A percentile compares a stretch with the other conserved stretches of the same genome.
These are phyloP conservation scores for Solanum hybrid DNA, from an alignment of 305 asterid species.

Conservation along the genomic window DNA sequence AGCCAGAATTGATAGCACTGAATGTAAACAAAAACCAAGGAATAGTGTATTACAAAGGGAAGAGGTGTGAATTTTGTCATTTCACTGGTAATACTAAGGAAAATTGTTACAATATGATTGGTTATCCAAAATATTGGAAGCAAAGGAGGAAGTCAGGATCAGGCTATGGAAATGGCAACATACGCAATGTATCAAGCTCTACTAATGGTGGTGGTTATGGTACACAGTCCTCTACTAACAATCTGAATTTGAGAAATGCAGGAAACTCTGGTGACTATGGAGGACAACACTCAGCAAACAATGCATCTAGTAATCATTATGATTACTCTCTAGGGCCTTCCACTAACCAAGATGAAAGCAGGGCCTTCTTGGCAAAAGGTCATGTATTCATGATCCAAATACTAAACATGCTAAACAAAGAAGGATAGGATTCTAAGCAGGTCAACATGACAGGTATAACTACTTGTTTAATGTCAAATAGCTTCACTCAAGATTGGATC, in stretches of 20 bases:
- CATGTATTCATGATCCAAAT: not conserved
- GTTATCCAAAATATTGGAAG: not conserved
- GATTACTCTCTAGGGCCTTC: not conserved
- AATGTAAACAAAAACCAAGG: not conserved
- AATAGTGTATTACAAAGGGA: not conserved
- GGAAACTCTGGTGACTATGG: not conserved
- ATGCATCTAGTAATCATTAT: not conserved
- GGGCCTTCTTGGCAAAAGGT: not conserved
- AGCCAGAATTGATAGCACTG: not conserved
- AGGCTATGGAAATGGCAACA: not conserved
- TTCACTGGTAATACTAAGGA: not conserved
- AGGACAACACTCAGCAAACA: not conserved
- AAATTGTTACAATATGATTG: not conserved
- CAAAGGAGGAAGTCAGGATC: not conserved
- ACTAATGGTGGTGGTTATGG: not conserved
- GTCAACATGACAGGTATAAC: not conserved
- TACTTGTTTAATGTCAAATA: not conserved
- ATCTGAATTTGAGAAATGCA: not conserved
- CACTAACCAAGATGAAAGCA: not conserved
- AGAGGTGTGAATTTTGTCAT: not conserved
- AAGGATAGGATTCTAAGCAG: not conserved
- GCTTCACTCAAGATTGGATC: not conserved
- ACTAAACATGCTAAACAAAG: not conserved
- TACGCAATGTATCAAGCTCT: not conserved
- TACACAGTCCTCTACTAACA: not conserved